Evolutionary conservation across 441 rosid species (phyloP).

Genomic region (Arabidopsis hybrid): DNA sequence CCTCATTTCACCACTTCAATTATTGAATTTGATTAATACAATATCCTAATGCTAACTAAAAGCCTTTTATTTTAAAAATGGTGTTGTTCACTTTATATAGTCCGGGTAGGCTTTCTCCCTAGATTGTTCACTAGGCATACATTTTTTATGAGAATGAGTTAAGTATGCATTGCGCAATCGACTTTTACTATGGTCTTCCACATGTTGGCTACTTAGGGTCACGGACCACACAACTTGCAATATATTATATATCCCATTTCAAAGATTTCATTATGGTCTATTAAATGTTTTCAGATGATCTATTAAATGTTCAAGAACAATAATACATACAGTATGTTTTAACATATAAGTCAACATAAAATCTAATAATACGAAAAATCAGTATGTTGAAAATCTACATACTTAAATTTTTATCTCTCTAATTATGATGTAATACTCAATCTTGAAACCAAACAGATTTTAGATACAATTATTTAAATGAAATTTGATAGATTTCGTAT

Average conservation of each 20-base stretch:
- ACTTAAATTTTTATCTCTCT: background rate
- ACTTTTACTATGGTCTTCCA: background rate
- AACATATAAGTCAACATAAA: background rate
- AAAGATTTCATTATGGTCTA: constrained; percentile 2
- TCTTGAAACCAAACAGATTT: background rate
- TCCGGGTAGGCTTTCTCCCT: background rate
- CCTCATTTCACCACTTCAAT: constrained; percentile 13
- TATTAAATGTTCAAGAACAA: background rate
- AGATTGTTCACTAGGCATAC: background rate
- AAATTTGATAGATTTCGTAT: background rate
- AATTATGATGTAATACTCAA: background rate
- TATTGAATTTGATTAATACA: background rate
- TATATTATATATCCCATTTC: constrained; percentile 4
- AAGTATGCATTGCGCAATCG: constrained; percentile 13
- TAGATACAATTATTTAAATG: background rate
- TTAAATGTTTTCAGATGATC: constrained; percentile 5
- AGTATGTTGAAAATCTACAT: background rate
- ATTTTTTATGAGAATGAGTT: background rate
- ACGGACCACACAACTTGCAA: constrained; percentile 18
- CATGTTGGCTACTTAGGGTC: constrained; percentile 3
- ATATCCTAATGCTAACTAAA: background rate
- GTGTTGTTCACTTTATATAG: background rate
- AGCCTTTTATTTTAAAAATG: background rate
- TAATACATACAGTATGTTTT: background rate
- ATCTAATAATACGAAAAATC: background rate